Base-by-base conservation (phyloP, 345 rosid genomes). In the Aquilaria yunnanensis region DNA sequence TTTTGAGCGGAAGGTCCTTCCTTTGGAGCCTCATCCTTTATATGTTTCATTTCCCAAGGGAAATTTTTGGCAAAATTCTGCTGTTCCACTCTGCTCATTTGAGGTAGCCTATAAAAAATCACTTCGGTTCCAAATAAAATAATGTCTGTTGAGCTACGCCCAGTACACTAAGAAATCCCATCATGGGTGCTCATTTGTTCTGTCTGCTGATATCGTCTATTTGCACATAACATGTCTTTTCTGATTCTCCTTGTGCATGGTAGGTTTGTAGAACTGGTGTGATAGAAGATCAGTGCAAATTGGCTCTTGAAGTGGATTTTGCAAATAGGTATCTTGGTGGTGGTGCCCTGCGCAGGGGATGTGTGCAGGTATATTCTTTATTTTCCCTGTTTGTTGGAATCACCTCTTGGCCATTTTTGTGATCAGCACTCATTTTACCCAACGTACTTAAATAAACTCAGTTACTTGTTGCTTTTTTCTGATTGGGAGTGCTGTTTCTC, bases 281-380 rank as follows among this genome's bases (percentile, higher is more conserved):
- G 31, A 86, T 94, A 64, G 99, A 94, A 81, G 93, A 94, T 72
- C 89, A 90, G 46, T 63, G 78, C 41, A 61, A 32, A 23, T 83
- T 68, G 57, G 84, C 89, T 61, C 80, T 90, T 54, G 90, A 81
- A 76, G 95, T 88, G 72, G 99, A 94, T 84, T 94, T 94, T 69
- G 95, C 99, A 47, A 88, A 90, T 76, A 80, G 74, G 75, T 88
- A 82, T 74, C 76, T 94, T 47, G 96, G 99, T 54, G 99, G 99
- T 47, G 96, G 97, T 74, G 84, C 96, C 65, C 88, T 94, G 62
- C 58, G 48, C 53, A 77, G 86, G 74, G 99, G 99, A 54, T 94
- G 99, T 67, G 85, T 88, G 55, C 99, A 88, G 96, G 97, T 90
- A 60, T 30, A 14, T 12, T 58, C 45, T 53, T 57, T 37, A 0